These are phyloP conservation scores for Hypoxylon sp. DNA, from an alignment of 2,329 filamentous ascomycete species.

Conservation along the genomic window DNA sequence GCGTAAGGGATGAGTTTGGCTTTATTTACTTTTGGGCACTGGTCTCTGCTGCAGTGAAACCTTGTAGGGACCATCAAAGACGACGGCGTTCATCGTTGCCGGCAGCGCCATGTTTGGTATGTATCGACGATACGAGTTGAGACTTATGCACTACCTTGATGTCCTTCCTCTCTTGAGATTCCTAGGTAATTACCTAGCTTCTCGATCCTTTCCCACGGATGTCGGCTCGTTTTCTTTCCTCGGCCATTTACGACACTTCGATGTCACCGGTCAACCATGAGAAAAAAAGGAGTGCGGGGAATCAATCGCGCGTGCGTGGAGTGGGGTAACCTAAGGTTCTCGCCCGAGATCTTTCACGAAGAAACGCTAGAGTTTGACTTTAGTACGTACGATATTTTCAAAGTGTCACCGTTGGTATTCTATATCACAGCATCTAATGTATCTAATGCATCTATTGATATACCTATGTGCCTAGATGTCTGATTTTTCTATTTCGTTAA, in stretches of 20 bases:
- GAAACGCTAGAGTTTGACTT: neutral
- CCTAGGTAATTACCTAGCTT: too few relatives aligned
- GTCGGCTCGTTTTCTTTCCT: constrained; percentile 5
- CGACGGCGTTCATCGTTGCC: constrained; percentile 82
- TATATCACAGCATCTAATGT: too few relatives aligned
- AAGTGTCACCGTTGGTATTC: too few relatives aligned
- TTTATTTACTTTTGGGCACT: constrained; percentile 67
- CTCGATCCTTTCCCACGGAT: neutral
- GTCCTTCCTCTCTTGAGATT: too few relatives aligned
- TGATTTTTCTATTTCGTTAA: too few relatives aligned
- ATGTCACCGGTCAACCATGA: constrained; percentile 19
- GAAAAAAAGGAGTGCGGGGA: constrained; percentile 23
- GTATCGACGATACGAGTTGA: constrained; percentile 6
- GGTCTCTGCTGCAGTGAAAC: constrained; percentile 82
- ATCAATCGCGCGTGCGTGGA: constrained; percentile 9
- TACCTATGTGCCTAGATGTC: too few relatives aligned
- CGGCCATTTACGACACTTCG: constrained; percentile 15
- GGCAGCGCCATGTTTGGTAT: constrained; percentile 46
- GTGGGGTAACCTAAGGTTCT: constrained; percentile 22
- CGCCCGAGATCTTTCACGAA: constrained; percentile 4
- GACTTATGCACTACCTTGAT: too few relatives aligned
- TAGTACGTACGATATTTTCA: too few relatives aligned
- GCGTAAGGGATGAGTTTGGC: constrained; percentile 6
- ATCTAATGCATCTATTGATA: too few relatives aligned
- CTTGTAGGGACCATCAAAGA: constrained; percentile 82